Base-by-base conservation (phyloP, 345 rosid genomes). In the Citrus mangshanensis region DNA sequence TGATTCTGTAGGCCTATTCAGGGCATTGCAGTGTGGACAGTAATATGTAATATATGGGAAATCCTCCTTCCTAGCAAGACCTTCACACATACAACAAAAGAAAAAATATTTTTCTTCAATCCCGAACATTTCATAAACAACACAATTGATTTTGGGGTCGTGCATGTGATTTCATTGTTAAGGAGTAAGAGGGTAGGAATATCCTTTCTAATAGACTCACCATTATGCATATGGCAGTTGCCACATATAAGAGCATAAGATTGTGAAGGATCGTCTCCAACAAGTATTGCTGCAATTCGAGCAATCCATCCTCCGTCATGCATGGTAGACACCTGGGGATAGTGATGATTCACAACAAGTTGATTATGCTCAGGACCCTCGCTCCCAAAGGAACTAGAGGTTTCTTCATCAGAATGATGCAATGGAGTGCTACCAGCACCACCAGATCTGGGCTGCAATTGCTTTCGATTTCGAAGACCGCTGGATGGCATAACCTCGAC, bases 171-270 rank as follows among this genome's bases (percentile, higher is more conserved):
- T 54, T 55, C 24, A n/a, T 9, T 38, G 51, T 40, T 32, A 8
- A 18, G 32, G 32, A 22, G 64, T 0, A 60, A 3, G 64, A 3
- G 14, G 28, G 28, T 60, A n/a, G 64, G 64, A 25, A 60, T 24
- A n/a, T 22, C 16, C 28, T 10, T 60, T 80, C 90, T 96, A 65
- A 3, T 6, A 55, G 51, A 78, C 91, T 89, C 78, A 96, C 98
- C 99, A 66, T 94, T 96, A 84, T 96, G 99, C 97, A 90, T 93
- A 76, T 86, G 97, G 77, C 99, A 96, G 79, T 88, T 94, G 65
- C 98, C 97, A 78, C 99, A 96, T 75, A 96, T 96, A 79, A 96
- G 91, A 4, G 99, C 99, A 80, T 82, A 96, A 32, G 98, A 96
- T 70, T 94, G 98, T 16, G 90, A 84, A 40, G 98, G 98, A 84